Evolutionary conservation across 2,329 filamentous ascomycete species (phyloP).

Genomic region (Cryphonectria carpinicola): DNA sequence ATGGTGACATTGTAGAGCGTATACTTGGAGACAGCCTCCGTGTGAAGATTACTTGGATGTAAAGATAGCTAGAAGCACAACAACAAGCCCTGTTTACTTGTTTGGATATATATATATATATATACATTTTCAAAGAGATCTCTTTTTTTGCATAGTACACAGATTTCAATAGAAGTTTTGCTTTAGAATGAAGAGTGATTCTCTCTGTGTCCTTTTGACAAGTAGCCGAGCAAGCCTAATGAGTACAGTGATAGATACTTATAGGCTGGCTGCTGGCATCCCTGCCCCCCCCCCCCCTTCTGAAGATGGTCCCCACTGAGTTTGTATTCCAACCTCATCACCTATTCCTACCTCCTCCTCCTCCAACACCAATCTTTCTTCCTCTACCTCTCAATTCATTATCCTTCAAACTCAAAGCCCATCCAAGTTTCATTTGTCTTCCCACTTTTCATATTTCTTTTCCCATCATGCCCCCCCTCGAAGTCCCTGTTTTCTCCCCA

Average conservation of each 20-base stretch:
- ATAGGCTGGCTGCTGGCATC: not conserved
- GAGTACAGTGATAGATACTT: not conserved
- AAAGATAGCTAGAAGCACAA: not conserved
- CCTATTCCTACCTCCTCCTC: not conserved
- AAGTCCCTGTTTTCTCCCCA: conserved; percentile 59
- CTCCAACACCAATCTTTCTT: not conserved
- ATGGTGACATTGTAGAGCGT: not conserved
- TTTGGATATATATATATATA: not conserved
- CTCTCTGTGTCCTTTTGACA: not conserved
- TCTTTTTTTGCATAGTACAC: no score
- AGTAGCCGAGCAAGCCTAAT: not conserved
- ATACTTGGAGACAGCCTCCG: not conserved
- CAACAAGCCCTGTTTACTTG: not conserved
- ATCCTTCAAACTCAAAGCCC: not conserved
- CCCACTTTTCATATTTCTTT: not conserved
- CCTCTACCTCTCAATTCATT: not conserved
- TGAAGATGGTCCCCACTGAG: not conserved
- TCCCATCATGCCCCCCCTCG: conserved; percentile 39
- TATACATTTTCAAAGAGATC: not conserved
- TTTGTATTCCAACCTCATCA: not conserved
- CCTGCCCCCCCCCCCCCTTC: not conserved
- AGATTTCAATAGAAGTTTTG: not conserved
- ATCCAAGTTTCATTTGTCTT: not conserved
- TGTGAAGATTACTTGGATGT: not conserved
- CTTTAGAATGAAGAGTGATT: not conserved